Conservation (phyloP, 129 eudicot species). For the Flaveria trinervia region DNA sequence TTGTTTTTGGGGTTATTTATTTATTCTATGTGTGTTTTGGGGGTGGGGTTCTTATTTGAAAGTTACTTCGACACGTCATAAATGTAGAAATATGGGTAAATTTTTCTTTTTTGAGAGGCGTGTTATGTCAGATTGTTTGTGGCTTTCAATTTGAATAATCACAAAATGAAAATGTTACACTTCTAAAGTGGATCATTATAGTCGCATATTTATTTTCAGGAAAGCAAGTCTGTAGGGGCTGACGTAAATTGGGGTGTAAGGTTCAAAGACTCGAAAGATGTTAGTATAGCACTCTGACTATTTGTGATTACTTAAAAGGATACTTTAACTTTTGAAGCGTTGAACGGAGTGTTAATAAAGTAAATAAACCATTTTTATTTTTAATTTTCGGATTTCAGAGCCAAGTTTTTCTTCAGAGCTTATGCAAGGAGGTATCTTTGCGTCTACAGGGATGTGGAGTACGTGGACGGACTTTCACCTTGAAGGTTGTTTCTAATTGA, state of each 20-base stretch:
- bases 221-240: conserved; percentile 89
- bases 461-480: conserved; percentile 74
- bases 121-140: background rate
- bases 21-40: background rate
- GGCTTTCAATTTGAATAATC: background rate
- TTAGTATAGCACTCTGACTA: conserved; percentile 36
- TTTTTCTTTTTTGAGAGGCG: background rate
- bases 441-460: conserved; percentile 86
- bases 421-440: conserved; percentile 86
- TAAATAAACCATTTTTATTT: background rate
- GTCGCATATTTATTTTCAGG: conserved; percentile 44
- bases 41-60: background rate
- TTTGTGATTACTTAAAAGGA: conserved; percentile 9
- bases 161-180: background rate
- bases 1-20: background rate
- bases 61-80: background rate
- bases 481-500: conserved; percentile 55
- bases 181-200: conserved; percentile 4
- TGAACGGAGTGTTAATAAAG: background rate
- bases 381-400: conserved; percentile 47
- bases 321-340: background rate
- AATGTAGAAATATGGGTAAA: background rate
- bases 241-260: conserved; percentile 99
- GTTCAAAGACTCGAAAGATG: conserved; percentile 73
- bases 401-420: conserved; percentile 55